phyloP scores from a whole-genome alignment of 495 filamentous ascomycete species.

The Copromyces sp. region DNA sequence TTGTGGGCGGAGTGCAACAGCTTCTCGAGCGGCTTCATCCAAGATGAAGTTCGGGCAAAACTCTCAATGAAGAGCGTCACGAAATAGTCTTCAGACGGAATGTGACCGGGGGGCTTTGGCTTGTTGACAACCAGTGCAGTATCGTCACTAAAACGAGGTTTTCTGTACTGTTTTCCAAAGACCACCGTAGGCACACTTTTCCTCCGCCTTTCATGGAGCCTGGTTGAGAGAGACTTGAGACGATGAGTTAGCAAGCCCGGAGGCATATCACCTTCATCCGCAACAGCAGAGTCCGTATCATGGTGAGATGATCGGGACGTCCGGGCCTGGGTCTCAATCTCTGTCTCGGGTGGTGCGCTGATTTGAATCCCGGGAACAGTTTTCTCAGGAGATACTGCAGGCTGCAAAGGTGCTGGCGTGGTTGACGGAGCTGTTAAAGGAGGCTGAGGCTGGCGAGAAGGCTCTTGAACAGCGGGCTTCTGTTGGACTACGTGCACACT shows the following conservation, averaged over 20 bases:
- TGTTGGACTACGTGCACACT: not conserved
- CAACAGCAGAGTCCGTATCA: not conserved
- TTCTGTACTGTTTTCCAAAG: constrained; percentile 51
- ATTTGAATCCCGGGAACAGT: not conserved
- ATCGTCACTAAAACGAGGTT: constrained; percentile 15
- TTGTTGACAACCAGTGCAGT: constrained; percentile 19
- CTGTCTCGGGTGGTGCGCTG: not conserved
- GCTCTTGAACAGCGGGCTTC: not conserved
- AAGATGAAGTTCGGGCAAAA: constrained; percentile 46
- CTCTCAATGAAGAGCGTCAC: constrained; percentile 70
- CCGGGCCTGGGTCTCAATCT: not conserved
- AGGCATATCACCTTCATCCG: constrained; percentile 1
- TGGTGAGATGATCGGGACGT: not conserved
- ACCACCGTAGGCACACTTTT: constrained; percentile 69
- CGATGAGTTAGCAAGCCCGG: constrained; percentile 29
- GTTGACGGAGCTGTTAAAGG: not conserved
- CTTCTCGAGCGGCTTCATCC: constrained; percentile 53
- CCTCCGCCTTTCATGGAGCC: constrained; percentile 51
- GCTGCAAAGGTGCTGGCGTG: not conserved
- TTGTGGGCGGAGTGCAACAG: constrained; percentile 69
- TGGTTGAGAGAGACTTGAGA: constrained; percentile 44
- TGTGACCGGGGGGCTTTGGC: constrained; percentile 27
- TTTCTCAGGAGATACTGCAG: not conserved
- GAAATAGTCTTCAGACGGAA: constrained; percentile 60
- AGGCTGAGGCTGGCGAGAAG: not conserved